phyloP scores from a whole-genome alignment of 176 grass and related monocot genomes.

The Oryza coarctata region DNA sequence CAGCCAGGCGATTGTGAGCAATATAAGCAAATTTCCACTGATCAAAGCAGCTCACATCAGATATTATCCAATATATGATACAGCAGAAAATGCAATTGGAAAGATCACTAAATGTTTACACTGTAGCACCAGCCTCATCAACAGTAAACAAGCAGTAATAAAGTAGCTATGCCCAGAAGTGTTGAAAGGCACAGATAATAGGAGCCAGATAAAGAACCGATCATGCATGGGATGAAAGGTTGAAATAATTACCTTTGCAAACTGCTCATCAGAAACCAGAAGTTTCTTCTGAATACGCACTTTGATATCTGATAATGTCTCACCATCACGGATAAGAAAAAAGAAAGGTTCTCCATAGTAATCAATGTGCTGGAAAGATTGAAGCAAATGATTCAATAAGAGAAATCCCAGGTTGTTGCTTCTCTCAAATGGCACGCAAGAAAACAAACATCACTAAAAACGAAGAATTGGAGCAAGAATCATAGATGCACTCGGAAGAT shows the following conservation, averaged over 20 bases:
- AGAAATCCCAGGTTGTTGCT: background rate
- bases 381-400: background rate
- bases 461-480: background rate
- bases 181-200: background rate
- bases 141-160: background rate
- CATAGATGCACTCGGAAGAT: background rate
- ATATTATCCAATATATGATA: slow-evolving; percentile 20
- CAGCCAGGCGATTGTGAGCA: slow-evolving; percentile 26
- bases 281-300: slow-evolving; percentile 72
- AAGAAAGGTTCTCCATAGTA: slow-evolving; percentile 67
- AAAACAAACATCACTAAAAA: background rate
- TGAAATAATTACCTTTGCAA: slow-evolving; percentile 47
- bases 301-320: slow-evolving; percentile 61
- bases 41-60: slow-evolving; percentile 32
- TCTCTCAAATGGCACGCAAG: background rate
- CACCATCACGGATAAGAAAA: slow-evolving; percentile 62
- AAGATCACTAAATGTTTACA: background rate
- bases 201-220: background rate
- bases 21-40: slow-evolving; percentile 80
- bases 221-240: background rate
- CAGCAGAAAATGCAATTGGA: background rate
- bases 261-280: slow-evolving; percentile 66
- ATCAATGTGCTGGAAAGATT: slow-evolving; percentile 47
- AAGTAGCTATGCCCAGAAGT: background rate
- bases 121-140: background rate